Conservation (phyloP, 106 monocot genomes). For the Narthecium ossifragum region DNA sequence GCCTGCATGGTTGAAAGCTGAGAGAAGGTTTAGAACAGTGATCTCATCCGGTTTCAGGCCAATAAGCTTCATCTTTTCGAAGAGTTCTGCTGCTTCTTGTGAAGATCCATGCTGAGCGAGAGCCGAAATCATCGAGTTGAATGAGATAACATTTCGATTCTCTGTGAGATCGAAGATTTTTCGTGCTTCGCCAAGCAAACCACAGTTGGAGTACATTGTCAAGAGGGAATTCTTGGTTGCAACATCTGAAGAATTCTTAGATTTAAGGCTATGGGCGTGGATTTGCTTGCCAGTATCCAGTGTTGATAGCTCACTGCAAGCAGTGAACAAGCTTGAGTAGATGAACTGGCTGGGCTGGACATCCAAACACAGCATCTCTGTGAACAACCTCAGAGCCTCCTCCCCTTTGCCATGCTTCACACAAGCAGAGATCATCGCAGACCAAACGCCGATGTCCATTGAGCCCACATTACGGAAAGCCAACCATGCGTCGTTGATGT, state of each 20-base stretch:
- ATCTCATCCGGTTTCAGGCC: slow-evolving; percentile 6
- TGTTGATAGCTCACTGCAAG: slow-evolving; percentile 11
- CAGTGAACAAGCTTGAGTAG: slow-evolving; percentile 17
- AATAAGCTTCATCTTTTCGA: slow-evolving; percentile 8
- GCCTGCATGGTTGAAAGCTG: slow-evolving; percentile 20
- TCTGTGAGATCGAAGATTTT: slow-evolving; percentile 8
- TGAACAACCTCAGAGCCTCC: slow-evolving; percentile 13
- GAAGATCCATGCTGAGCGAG: slow-evolving; percentile 13
- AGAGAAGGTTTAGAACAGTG: slow-evolving; percentile 16
- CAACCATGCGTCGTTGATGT: slow-evolving; percentile 3
- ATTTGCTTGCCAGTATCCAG: slow-evolving; percentile 25
- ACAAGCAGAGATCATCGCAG: slow-evolving; percentile 24
- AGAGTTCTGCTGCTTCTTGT: slow-evolving; percentile 5
- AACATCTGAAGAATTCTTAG: slow-evolving; percentile 8
- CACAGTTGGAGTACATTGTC: slow-evolving; percentile 33
- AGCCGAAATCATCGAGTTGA: slow-evolving; percentile 28
- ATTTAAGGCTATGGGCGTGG: slow-evolving; percentile 24
- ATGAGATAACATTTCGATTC: slow-evolving; percentile 11
- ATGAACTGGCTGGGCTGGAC: slow-evolving; percentile 15
- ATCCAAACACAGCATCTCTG: slow-evolving; percentile 10
- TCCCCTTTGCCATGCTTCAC: slow-evolving; percentile 8
- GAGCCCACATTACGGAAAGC: slow-evolving; percentile 12
- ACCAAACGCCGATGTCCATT: slow-evolving; percentile 17
- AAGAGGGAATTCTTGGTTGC: slow-evolving; percentile 25
- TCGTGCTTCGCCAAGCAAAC: slow-evolving; percentile 15